Percentiles rank a stretch among this genome's conserved stretches.
These are phyloP conservation scores for Ceratocystis diversiconidia DNA, from an alignment of 2,329 filamentous ascomycete genomes.

Conservation along the genomic window DNA sequence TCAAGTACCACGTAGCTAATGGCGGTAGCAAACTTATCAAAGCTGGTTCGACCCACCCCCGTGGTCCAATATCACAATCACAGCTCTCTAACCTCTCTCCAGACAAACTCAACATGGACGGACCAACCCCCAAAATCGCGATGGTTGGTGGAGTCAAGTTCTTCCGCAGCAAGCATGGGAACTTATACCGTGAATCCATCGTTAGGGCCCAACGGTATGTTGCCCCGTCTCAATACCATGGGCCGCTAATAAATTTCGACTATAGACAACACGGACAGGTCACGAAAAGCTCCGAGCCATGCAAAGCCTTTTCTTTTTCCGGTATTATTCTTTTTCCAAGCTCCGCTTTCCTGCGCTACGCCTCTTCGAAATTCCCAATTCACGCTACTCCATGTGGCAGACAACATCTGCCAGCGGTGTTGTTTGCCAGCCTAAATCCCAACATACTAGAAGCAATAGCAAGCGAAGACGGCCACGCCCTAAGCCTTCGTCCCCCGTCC, in stretches of 20 bases:
- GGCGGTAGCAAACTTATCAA: conserved; percentile 74
- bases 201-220: conserved; percentile 64
- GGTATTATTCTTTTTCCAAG: conserved; percentile 41
- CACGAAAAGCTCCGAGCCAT: conserved; percentile 59
- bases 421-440: not conserved
- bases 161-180: conserved; percentile 74
- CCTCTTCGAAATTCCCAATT: conserved; percentile 6
- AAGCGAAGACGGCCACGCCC: not conserved
- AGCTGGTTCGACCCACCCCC: conserved; percentile 42
- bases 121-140: conserved; percentile 59
- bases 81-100: conserved; percentile 34
- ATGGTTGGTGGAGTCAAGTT: conserved; percentile 67
- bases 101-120: conserved; percentile 22
- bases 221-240: conserved; percentile 18
- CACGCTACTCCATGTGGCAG: not conserved
- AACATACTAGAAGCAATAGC: not conserved
- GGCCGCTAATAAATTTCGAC: conserved; percentile 31
- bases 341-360: not conserved
- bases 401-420: not conserved
- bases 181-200: conserved; percentile 64
- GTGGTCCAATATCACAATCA: conserved; percentile 21
- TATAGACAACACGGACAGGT: conserved; percentile 33
- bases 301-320: conserved; percentile 56
- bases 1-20: conserved; percentile 58
- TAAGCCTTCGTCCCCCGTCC: conserved; percentile 5